Conservation (phyloP, 1,284 basidiomycete species). For the Pisolithus thermaeus region DNA sequence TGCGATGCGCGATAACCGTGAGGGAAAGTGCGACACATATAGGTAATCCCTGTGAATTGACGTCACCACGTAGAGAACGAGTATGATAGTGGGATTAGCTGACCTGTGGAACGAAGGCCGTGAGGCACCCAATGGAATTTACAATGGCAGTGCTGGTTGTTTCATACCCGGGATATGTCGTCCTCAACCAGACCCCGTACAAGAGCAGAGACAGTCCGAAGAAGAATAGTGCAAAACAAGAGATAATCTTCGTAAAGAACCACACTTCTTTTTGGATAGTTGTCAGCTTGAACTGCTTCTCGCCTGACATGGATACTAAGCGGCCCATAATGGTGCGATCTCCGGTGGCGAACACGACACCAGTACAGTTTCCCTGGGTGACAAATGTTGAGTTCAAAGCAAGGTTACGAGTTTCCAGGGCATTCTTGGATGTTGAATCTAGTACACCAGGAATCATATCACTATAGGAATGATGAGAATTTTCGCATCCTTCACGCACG, state of each 20-base stretch:
- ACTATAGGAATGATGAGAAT: slow-evolving; percentile 7
- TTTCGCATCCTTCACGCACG: background rate
- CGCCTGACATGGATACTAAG: slow-evolving; percentile 48
- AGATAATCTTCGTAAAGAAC: slow-evolving; percentile 46
- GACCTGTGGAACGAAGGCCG: slow-evolving; percentile 46
- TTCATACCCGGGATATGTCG: slow-evolving; percentile 32
- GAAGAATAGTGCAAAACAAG: slow-evolving; percentile 34
- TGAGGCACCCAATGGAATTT: slow-evolving; percentile 45
- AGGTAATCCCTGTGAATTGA: slow-evolving; percentile 35
- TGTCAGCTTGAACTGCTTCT: slow-evolving; percentile 44
- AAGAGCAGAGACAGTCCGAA: slow-evolving; percentile 37
- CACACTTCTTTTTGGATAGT: slow-evolving; percentile 44
- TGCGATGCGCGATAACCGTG: slow-evolving; percentile 44
- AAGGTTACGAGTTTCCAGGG: slow-evolving; percentile 58
- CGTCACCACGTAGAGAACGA: background rate
- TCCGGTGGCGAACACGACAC: slow-evolving; percentile 54
- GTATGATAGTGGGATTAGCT: background rate
- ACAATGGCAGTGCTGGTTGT: slow-evolving; percentile 36
- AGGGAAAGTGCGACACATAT: slow-evolving; percentile 47
- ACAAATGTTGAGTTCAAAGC: slow-evolving; percentile 50
- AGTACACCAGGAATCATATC: slow-evolving; percentile 49
- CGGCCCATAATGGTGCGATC: slow-evolving; percentile 59
- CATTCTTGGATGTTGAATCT: slow-evolving; percentile 49
- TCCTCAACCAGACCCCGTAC: slow-evolving; percentile 41
- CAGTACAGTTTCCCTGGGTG: slow-evolving; percentile 51